phyloP scores from a whole-genome alignment of 169 alveolate genomes.

The Plasmodium yoelii region DNA sequence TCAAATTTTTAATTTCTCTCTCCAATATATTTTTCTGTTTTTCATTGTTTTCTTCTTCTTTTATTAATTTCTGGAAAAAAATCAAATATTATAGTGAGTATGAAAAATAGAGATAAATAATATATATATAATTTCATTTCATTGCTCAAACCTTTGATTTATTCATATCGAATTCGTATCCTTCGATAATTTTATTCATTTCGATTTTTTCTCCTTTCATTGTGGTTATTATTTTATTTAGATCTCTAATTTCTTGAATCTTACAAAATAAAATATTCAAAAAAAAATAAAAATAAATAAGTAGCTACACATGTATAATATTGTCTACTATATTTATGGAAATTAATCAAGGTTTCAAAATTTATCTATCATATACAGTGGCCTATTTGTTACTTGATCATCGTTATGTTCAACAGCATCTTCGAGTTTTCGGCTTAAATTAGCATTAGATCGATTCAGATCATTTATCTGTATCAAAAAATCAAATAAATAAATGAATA shows the following conservation, averaged over 20 bases:
- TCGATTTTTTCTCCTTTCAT: constrained; percentile 61
- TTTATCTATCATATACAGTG: too few relatives aligned
- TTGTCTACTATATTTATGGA: not conserved
- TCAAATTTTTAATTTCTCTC: constrained; percentile 36
- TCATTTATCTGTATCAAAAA: constrained; percentile 17
- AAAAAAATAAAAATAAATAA: not conserved
- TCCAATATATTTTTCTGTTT: constrained; percentile 24
- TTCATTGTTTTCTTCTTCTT: constrained; percentile 9
- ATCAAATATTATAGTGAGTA: not conserved
- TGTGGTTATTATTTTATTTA: constrained; percentile 35
- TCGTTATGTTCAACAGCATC: constrained; percentile 67
- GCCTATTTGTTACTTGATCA: constrained; percentile 35
- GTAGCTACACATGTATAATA: not conserved
- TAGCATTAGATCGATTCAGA: constrained; percentile 18
- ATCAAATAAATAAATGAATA: not conserved
- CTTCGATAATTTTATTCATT: constrained; percentile 51
- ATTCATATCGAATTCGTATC: constrained; percentile 34
- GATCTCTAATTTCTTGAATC: constrained; percentile 73
- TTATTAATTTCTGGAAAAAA: constrained; percentile 48
- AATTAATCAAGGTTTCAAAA: not conserved
- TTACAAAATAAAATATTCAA: not conserved
- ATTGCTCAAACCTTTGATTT: constrained; percentile 31
- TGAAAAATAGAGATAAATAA: not conserved
- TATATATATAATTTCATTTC: not conserved
- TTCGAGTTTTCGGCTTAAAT: constrained; percentile 34